Conservation (phyloP, 306 rosid genomes). For the Gastrolobium villosum region DNA sequence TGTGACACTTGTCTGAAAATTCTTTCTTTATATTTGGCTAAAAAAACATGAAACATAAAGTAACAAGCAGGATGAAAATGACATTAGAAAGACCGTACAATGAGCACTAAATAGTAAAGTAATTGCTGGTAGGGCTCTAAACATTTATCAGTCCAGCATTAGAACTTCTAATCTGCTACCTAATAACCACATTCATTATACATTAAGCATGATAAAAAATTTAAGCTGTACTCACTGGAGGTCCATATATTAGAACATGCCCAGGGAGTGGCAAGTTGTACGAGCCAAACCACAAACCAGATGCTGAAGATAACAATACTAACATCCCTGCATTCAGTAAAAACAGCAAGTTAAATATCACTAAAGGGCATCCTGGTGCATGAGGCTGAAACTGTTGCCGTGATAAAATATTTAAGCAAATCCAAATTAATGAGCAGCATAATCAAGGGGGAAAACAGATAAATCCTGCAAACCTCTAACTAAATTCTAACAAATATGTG, state of each 20-base stretch:
- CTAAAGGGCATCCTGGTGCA: slow-evolving; percentile 15
- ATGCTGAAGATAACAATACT: slow-evolving; percentile 76
- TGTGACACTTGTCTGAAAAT: background rate
- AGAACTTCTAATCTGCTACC: slow-evolving; percentile 33
- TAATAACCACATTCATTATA: slow-evolving; percentile 36
- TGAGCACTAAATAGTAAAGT: slow-evolving; percentile 24
- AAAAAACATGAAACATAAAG: slow-evolving; percentile 1
- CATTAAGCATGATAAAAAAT: slow-evolving; percentile 24
- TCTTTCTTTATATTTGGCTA: background rate
- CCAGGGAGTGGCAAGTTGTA: slow-evolving; percentile 86
- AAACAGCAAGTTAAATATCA: slow-evolving; percentile 42
- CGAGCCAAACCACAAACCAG: slow-evolving; percentile 83
- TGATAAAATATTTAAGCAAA: background rate
- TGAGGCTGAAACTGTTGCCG: slow-evolving; percentile 9
- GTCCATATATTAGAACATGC: slow-evolving; percentile 86
- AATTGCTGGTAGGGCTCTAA: background rate
- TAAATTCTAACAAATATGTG: slow-evolving; percentile 32
- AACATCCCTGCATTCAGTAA: slow-evolving; percentile 70
- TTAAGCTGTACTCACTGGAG: slow-evolving; percentile 76
- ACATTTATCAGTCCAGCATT: slow-evolving; percentile 18
- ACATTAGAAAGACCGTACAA: slow-evolving; percentile 5
- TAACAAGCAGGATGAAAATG: slow-evolving; percentile 1
- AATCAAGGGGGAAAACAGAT: slow-evolving; percentile 40
- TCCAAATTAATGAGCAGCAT: slow-evolving; percentile 34
- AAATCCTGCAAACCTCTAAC: slow-evolving; percentile 33